A percentile compares a stretch with the other conserved stretches of the same genome.
Conservation (phyloP, 2,329 filamentous ascomycete genomes). For the Exophiala calicioides region DNA sequence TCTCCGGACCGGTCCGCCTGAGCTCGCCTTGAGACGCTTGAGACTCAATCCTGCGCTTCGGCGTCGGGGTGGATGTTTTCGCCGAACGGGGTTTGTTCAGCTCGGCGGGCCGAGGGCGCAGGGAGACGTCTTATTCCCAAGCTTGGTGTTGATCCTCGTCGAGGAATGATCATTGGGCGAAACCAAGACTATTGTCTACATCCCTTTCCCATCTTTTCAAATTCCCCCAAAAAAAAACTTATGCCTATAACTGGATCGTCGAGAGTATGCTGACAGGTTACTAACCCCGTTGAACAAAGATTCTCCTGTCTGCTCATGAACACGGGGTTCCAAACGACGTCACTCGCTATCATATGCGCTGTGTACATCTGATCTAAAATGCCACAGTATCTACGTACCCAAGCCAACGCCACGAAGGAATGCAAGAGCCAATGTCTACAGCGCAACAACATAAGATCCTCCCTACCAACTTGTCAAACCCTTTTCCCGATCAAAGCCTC, state of each 20-base stretch:
- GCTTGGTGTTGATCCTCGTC: conserved; percentile 29
- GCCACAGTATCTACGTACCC: too few relatives aligned
- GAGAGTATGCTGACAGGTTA: too few relatives aligned
- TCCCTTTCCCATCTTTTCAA: background rate
- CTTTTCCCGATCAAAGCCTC: conserved; percentile 81
- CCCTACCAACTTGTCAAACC: conserved; percentile 84
- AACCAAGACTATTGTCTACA: conserved; percentile 31
- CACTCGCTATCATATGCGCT: too few relatives aligned
- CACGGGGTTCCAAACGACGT: too few relatives aligned
- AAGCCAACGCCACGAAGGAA: too few relatives aligned
- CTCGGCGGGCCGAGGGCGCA: conserved; percentile 21
- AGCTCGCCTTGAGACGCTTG: conserved; percentile 22
- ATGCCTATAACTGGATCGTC: background rate
- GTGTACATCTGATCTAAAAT: too few relatives aligned
- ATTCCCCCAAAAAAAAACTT: background rate
- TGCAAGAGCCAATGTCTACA: too few relatives aligned
- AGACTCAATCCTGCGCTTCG: conserved; percentile 8
- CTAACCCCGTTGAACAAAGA: too few relatives aligned
- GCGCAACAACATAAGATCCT: too few relatives aligned
- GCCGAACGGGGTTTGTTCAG: conserved; percentile 18
- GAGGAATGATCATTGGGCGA: conserved; percentile 29
- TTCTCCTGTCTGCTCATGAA: too few relatives aligned
- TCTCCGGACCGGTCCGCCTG: conserved; percentile 9
- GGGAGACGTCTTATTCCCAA: conserved; percentile 32
- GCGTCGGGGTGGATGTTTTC: conserved; percentile 2